These are phyloP conservation scores for Parastagonospora avenae DNA, from an alignment of 2,329 filamentous ascomycete species.

Conservation along the genomic window DNA sequence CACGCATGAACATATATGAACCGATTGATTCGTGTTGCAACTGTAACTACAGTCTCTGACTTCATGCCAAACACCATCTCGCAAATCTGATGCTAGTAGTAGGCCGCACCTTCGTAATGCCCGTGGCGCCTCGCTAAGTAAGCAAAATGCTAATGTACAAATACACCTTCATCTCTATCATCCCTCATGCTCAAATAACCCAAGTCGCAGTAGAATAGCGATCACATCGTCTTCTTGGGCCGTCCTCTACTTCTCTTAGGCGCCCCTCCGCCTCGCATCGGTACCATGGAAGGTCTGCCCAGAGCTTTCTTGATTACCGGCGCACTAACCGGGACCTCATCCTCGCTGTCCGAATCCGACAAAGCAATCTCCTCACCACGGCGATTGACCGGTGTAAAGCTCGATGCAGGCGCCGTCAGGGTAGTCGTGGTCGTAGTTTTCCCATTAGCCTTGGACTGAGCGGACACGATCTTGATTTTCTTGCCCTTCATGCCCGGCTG, in stretches of 20 bases:
- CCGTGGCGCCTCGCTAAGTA: not conserved
- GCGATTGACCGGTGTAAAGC: conserved; percentile 25
- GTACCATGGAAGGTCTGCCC: conserved; percentile 26
- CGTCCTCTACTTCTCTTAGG: conserved; percentile 31
- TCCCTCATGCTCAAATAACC: too few relatives aligned
- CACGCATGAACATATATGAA: not conserved
- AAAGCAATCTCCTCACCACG: conserved; percentile 20
- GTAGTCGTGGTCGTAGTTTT: conserved; percentile 20
- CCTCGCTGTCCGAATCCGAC: conserved; percentile 38
- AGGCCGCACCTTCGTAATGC: not conserved
- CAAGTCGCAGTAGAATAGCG: too few relatives aligned
- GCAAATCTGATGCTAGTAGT: too few relatives aligned
- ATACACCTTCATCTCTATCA: not conserved
- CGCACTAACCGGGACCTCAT: conserved; percentile 39
- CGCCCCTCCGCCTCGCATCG: conserved; percentile 26
- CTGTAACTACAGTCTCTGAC: too few relatives aligned
- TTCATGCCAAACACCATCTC: too few relatives aligned
- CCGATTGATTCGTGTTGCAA: not conserved
- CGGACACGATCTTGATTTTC: conserved; percentile 43
- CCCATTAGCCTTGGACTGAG: conserved; percentile 25
- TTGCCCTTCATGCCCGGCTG: conserved; percentile 37
- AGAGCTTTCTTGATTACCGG: conserved; percentile 24
- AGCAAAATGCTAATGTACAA: not conserved
- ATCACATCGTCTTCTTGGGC: conserved; percentile 28
- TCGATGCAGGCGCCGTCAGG: conserved; percentile 13